A percentile compares a stretch with the other conserved stretches of the same genome.
Evolutionary conservation across 2,329 filamentous ascomycete genomes (phyloP).

Genomic region (Ramularia endophylla): DNA sequence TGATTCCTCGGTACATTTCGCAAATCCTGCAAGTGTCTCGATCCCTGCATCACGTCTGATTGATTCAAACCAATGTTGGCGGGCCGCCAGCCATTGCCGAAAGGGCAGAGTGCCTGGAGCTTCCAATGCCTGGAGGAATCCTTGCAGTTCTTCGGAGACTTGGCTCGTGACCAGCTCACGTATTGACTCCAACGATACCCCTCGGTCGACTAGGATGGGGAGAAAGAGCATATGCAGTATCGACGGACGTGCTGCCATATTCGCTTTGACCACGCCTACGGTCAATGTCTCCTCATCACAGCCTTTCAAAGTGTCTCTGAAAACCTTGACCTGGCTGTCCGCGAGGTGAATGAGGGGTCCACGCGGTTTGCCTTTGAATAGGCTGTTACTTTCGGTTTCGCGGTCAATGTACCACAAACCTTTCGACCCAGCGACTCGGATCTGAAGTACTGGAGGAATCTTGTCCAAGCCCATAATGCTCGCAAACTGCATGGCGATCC

Average conservation of each 20-base stretch:
- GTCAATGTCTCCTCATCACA: constrained; percentile 39
- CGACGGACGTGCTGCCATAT: constrained; percentile 45
- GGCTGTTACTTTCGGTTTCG: not conserved
- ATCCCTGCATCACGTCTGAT: constrained; percentile 24
- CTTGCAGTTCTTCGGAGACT: constrained; percentile 48
- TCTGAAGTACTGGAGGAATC: constrained; percentile 63
- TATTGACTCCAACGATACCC: constrained; percentile 44
- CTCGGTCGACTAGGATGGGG: constrained; percentile 58
- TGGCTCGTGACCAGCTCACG: constrained; percentile 45
- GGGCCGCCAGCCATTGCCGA: constrained; percentile 49
- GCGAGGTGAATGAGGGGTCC: constrained; percentile 46
- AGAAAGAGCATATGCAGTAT: constrained; percentile 63
- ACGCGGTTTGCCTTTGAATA: constrained; percentile 1
- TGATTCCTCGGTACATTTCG: constrained; percentile 45
- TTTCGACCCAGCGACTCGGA: constrained; percentile 65
- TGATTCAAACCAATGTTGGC: constrained; percentile 35
- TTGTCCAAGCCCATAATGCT: constrained; percentile 45
- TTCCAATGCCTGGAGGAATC: constrained; percentile 37
- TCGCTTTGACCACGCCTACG: constrained; percentile 54
- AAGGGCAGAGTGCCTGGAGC: not conserved
- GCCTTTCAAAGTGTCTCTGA: constrained; percentile 6
- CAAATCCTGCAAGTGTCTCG: constrained; percentile 47
- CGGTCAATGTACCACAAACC: constrained; percentile 61
- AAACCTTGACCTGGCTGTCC: constrained; percentile 61
- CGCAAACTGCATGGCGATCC: constrained; percentile 51